Conservation (phyloP, 306 rosid genomes). For the Urtica urens region DNA sequence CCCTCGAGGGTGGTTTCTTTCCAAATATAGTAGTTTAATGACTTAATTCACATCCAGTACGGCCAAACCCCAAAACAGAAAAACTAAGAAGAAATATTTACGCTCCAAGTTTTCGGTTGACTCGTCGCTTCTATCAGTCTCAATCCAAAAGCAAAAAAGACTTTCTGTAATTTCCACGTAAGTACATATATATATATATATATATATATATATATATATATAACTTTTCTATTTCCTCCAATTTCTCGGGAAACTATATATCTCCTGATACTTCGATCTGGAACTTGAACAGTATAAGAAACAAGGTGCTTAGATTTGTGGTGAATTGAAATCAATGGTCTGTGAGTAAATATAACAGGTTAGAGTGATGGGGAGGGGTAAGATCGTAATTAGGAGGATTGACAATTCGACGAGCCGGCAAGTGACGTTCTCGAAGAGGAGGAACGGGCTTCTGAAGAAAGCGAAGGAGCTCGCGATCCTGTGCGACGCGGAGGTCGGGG, state of each 20-base stretch:
- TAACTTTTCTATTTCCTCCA: neutral
- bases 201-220: too few relatives aligned
- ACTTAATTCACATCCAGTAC: slow-evolving; percentile 21
- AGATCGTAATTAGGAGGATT: slow-evolving; percentile 91
- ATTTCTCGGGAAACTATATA: slow-evolving; percentile 22
- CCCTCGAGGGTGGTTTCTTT: slow-evolving; percentile 26
- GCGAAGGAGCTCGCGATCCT: slow-evolving; percentile 87
- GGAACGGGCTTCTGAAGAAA: slow-evolving; percentile 80
- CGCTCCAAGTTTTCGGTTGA: slow-evolving; percentile 7
- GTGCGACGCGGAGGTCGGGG: slow-evolving; percentile 92
- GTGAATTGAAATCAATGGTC: neutral
- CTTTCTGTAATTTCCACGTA: slow-evolving; percentile 19
- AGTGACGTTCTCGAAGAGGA: slow-evolving; percentile 79
- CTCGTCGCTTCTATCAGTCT: too few relatives aligned
- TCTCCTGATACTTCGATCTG: slow-evolving; percentile 2
- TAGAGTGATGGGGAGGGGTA: slow-evolving; percentile 73
- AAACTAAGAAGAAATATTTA: slow-evolving; percentile 3
- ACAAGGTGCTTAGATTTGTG: neutral
- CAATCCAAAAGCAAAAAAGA: slow-evolving; percentile 6
- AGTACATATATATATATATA: too few relatives aligned
- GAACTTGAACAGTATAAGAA: neutral
- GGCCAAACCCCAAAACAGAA: slow-evolving; percentile 5
- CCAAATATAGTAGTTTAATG: slow-evolving; percentile 50
- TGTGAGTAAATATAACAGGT: neutral
- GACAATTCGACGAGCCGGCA: slow-evolving; percentile 89